phyloP scores from a whole-genome alignment of 352 stramenopile species.

The Pythium pyrilobum region DNA sequence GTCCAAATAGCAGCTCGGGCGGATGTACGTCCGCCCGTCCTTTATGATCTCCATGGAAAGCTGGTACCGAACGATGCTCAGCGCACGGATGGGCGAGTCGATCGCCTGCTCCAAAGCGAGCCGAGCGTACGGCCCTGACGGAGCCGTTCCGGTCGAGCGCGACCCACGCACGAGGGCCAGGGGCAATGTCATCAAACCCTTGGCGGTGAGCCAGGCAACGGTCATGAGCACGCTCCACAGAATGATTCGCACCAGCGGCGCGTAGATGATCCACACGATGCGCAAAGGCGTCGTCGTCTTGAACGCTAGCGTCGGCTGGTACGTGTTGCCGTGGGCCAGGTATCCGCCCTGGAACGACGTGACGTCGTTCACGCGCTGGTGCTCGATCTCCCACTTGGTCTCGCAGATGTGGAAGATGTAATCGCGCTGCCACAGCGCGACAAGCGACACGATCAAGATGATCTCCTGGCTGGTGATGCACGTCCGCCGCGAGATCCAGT shows the following conservation, averaged over 20 bases:
- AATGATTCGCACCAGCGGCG: slow-evolving; percentile 8
- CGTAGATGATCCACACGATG: slow-evolving; percentile 13
- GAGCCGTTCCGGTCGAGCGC: too few relatives aligned
- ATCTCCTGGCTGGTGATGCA: slow-evolving; percentile 11
- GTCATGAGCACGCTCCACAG: neutral
- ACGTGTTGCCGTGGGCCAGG: slow-evolving; percentile 15
- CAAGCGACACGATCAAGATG: slow-evolving; percentile 1
- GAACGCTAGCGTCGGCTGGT: neutral
- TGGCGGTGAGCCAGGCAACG: neutral
- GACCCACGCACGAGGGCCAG: too few relatives aligned
- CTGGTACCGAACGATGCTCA: slow-evolving; percentile 17
- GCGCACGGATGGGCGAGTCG: slow-evolving; percentile 18
- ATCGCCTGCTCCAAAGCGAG: slow-evolving; percentile 19
- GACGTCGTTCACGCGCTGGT: slow-evolving; percentile 14
- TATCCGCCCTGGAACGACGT: slow-evolving; percentile 7
- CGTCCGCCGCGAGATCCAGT: neutral
- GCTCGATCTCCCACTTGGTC: slow-evolving; percentile 8
- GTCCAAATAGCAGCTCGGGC: slow-evolving; percentile 26
- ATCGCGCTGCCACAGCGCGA: slow-evolving; percentile 1
- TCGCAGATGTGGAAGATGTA: slow-evolving; percentile 16
- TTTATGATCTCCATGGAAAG: slow-evolving; percentile 22
- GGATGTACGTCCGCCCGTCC: slow-evolving; percentile 18
- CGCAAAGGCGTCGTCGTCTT: neutral
- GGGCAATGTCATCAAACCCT: neutral
- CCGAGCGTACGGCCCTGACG: slow-evolving; percentile 10